A percentile compares a stretch with the other conserved stretches of the same genome.
Conservation (phyloP, 192 early-diverging fungal species). For the Podila clonocystis region DNA sequence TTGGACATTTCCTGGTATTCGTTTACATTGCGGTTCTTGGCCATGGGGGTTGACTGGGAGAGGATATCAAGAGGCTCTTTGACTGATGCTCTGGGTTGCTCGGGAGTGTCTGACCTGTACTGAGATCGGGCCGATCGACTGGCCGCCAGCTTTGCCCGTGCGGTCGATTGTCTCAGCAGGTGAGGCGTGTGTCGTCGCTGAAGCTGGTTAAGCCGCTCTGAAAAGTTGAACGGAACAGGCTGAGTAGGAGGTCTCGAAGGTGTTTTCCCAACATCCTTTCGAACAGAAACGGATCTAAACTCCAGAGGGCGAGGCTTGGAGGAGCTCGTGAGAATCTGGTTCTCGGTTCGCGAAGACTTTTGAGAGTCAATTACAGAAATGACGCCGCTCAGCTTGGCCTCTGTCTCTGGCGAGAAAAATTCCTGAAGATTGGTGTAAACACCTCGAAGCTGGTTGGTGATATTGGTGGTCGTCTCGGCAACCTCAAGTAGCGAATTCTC, state of each 20-base stretch:
- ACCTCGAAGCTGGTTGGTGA: conserved; percentile 28
- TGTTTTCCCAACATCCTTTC: conserved; percentile 8
- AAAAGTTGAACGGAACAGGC: conserved; percentile 18
- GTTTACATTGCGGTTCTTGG: conserved; percentile 6
- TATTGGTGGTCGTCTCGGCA: conserved; percentile 21
- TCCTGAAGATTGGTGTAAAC: conserved; percentile 42
- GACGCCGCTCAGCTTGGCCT: conserved; percentile 31
- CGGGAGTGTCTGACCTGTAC: not conserved
- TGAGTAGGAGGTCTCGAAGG: conserved; percentile 10
- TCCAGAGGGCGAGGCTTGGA: conserved; percentile 21
- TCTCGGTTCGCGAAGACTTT: conserved; percentile 7
- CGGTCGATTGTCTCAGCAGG: not conserved
- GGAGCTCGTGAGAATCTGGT: not conserved
- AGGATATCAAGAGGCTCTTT: not conserved
- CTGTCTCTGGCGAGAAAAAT: conserved; percentile 41
- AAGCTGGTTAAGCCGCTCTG: conserved; percentile 10
- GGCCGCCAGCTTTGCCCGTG: not conserved
- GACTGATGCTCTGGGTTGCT: not conserved
- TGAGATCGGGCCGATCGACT: not conserved
- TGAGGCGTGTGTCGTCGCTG: conserved; percentile 6
- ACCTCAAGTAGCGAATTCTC: conserved; percentile 30
- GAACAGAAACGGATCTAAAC: conserved; percentile 18
- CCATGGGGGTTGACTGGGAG: conserved; percentile 2
- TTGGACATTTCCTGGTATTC: conserved; percentile 35
- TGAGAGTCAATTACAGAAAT: conserved; percentile 27